Conservation (phyloP, 805 yeast species). For the Starmerella scarabaei region DNA sequence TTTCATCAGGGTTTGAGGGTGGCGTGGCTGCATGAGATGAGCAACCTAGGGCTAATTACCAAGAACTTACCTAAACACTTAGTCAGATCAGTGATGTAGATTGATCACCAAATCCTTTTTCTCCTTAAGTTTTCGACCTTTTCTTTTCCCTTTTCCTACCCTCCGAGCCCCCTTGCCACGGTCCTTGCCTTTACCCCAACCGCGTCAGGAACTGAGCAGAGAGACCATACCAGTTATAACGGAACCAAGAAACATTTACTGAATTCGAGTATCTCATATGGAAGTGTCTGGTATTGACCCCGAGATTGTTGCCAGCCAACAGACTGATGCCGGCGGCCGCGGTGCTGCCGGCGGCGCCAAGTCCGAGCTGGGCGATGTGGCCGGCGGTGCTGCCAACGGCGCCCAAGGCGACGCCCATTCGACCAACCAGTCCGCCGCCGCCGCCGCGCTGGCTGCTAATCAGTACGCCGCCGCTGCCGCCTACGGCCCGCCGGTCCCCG, state of each 20-base stretch:
- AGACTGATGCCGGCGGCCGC: slow-evolving; percentile 12
- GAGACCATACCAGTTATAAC: background rate
- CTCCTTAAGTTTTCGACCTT: background rate
- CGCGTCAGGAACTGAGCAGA: slow-evolving; percentile 12
- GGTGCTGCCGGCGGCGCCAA: slow-evolving; percentile 11
- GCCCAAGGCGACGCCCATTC: slow-evolving; percentile 9
- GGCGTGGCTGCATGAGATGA: too few relatives aligned
- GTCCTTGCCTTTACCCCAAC: slow-evolving; percentile 21
- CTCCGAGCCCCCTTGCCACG: slow-evolving; percentile 18
- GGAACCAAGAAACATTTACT: background rate
- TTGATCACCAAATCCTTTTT: background rate
- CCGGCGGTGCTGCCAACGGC: slow-evolving; percentile 1
- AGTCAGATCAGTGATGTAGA: background rate
- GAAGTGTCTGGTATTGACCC: slow-evolving; percentile 26
- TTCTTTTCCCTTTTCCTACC: slow-evolving; percentile 19
- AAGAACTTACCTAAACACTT: too few relatives aligned
- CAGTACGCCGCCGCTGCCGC: slow-evolving; percentile 21
- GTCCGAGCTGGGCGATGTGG: slow-evolving; percentile 4
- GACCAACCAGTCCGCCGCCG: slow-evolving; percentile 8
- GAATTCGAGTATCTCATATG: too few relatives aligned
- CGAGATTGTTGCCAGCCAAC: slow-evolving; percentile 26
- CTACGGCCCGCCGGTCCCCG: slow-evolving; percentile 19
- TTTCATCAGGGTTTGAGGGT: too few relatives aligned
- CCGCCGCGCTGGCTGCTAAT: slow-evolving; percentile 14
- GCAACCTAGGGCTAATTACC: too few relatives aligned